These are phyloP conservation scores for Globisporangium cylindrosporum DNA, from an alignment of 352 stramenopile species.

Conservation along the genomic window DNA sequence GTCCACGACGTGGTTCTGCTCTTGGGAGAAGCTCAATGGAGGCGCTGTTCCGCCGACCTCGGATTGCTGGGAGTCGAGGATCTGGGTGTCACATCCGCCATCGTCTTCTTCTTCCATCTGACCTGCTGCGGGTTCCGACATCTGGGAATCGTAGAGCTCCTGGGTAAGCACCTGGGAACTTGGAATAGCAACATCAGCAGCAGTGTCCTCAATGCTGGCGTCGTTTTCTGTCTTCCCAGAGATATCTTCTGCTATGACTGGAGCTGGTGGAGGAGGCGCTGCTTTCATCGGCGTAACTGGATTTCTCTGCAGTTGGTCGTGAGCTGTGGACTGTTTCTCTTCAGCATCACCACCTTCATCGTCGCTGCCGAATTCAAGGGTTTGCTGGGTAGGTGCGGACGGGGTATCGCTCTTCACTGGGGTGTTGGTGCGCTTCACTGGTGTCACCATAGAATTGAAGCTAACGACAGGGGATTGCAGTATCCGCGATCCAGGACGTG, in stretches of 20 bases:
- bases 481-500: background rate
- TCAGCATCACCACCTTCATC: background rate
- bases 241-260: background rate
- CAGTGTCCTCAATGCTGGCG: background rate
- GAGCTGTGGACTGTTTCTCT: background rate
- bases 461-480: conserved; percentile 8
- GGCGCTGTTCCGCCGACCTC: background rate
- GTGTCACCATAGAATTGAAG: conserved; percentile 10
- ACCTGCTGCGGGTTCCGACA: conserved; percentile 1
- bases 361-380: conserved; percentile 15
- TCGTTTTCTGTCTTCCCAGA: conserved; percentile 1
- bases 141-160: conserved; percentile 8
- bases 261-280: background rate
- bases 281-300: conserved; percentile 12
- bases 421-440: conserved; percentile 4
- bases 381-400: conserved; percentile 12
- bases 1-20: conserved; percentile 12
- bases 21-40: conserved; percentile 19
- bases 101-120: conserved; percentile 1
- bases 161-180: background rate
- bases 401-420: conserved; percentile 12
- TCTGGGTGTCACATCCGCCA: conserved; percentile 3
- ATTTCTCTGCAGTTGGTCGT: background rate
- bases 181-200: background rate
- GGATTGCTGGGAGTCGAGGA: conserved; percentile 16